These are phyloP conservation scores for Phaeosphaeria sp. DNA, from an alignment of 2,329 filamentous ascomycete genomes.

Conservation along the genomic window DNA sequence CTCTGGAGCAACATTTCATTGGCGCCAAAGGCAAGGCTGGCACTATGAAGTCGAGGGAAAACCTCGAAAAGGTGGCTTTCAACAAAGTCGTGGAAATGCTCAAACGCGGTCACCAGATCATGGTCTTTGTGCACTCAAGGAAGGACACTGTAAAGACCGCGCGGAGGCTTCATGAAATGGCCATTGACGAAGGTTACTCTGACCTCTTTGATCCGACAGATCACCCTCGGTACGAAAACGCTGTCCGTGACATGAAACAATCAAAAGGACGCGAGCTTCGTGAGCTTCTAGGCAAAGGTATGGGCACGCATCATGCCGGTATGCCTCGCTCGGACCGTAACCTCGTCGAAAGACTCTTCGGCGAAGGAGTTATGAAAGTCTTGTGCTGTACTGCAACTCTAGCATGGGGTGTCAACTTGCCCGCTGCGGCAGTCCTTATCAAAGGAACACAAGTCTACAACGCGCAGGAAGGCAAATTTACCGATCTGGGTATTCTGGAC, in stretches of 20 bases:
- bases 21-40: slow-evolving; percentile 92
- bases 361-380: slow-evolving; percentile 91
- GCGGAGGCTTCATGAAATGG: slow-evolving; percentile 84
- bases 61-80: slow-evolving; percentile 84
- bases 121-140: slow-evolving; percentile 98
- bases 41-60: slow-evolving; percentile 81
- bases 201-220: slow-evolving; percentile 83
- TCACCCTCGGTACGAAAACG: slow-evolving; percentile 81
- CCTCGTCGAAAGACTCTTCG: slow-evolving; percentile 91
- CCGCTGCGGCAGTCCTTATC: slow-evolving; percentile 94
- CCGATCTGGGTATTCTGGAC: slow-evolving; percentile 94
- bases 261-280: slow-evolving; percentile 86
- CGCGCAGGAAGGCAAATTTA: slow-evolving; percentile 93
- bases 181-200: slow-evolving; percentile 76
- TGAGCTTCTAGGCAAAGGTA: slow-evolving; percentile 86
- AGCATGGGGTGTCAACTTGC: slow-evolving; percentile 98
- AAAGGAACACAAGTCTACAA: slow-evolving; percentile 98
- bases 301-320: slow-evolving; percentile 95
- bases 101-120: slow-evolving; percentile 89
- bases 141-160: slow-evolving; percentile 93
- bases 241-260: slow-evolving; percentile 81
- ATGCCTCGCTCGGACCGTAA: slow-evolving; percentile 96
- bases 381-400: slow-evolving; percentile 98
- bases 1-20: slow-evolving; percentile 95
- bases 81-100: slow-evolving; percentile 97